A percentile compares a stretch with the other conserved stretches of the same genome.
Evolutionary conservation across 1,139 yeast species (phyloP).

Genomic region (Saccharomycopsis phalli): DNA sequence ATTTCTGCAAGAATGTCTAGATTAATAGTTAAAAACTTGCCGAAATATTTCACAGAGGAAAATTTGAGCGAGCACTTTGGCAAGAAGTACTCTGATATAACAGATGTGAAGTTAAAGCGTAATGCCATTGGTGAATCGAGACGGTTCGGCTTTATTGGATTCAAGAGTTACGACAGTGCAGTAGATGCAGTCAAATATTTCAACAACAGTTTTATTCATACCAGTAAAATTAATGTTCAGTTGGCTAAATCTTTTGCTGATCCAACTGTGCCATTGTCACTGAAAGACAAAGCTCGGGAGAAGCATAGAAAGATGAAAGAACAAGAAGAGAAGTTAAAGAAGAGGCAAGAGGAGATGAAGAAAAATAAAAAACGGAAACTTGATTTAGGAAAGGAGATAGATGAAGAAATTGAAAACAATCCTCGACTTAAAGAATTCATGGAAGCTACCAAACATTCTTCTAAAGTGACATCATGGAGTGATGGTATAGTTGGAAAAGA

Average conservation of each 20-base stretch:
- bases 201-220: constrained; percentile 72
- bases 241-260: constrained; percentile 81
- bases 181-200: constrained; percentile 68
- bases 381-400: constrained; percentile 32
- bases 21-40: constrained; percentile 89
- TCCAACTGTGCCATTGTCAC: constrained; percentile 67
- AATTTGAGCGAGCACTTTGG: constrained; percentile 63
- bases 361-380: constrained; percentile 23
- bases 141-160: constrained; percentile 90
- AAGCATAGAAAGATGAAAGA: constrained; percentile 44
- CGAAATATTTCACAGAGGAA: constrained; percentile 70
- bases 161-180: constrained; percentile 63
- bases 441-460: constrained; percentile 73
- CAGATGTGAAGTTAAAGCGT: constrained; percentile 81
- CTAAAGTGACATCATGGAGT: constrained; percentile 46
- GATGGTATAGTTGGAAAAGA: constrained; percentile 49
- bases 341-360: constrained; percentile 37
- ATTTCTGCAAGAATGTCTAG: constrained; percentile 54
- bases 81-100: constrained; percentile 45
- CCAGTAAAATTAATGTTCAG: constrained; percentile 69
- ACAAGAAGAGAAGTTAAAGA: constrained; percentile 44
- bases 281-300: constrained; percentile 53
- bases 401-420: constrained; percentile 52
- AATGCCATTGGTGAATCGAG: constrained; percentile 81
- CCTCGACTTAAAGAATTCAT: constrained; percentile 71